Conservation (phyloP, 768 basidiomycete species). For the Hygrocybe coccinea region DNA sequence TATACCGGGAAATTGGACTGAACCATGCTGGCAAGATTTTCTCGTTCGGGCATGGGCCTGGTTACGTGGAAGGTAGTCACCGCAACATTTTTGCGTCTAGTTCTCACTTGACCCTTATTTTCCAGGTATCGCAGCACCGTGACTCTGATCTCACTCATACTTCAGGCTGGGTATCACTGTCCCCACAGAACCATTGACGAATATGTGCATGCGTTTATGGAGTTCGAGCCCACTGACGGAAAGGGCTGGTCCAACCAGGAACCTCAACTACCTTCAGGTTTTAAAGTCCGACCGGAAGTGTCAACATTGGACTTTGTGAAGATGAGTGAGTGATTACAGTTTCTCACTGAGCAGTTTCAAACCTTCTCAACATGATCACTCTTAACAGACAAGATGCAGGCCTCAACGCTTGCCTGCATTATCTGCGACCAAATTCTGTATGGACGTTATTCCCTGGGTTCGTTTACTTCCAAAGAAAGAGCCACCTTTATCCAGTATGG, state of each 20-base stretch:
- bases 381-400: not conserved
- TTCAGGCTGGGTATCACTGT: slow-evolving; percentile 4
- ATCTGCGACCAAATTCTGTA: slow-evolving; percentile 7
- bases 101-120: slow-evolving; percentile 2
- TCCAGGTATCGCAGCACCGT: slow-evolving; percentile 6
- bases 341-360: not conserved
- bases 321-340: slow-evolving; percentile 4
- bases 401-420: not conserved
- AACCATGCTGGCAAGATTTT: slow-evolving; percentile 4
- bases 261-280: not conserved
- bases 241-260: not conserved
- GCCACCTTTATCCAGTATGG: slow-evolving; percentile 1
- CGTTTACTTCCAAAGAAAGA: not conserved
- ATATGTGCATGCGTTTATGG: slow-evolving; percentile 5
- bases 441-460: slow-evolving; percentile 4
- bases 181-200: slow-evolving; percentile 6
- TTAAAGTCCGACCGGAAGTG: not conserved
- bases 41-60: slow-evolving; percentile 8
- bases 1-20: slow-evolving; percentile 6
- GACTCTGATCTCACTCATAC: slow-evolving; percentile 5
- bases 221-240: slow-evolving; percentile 7
- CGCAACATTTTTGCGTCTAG: not conserved
- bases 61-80: slow-evolving; percentile 8
- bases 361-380: not conserved
- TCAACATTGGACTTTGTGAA: slow-evolving; percentile 3